Percentiles rank a stretch among this genome's conserved stretches.
Evolutionary conservation across 805 yeast species (phyloP).

Genomic region (Starmerella potacharoeniae): DNA sequence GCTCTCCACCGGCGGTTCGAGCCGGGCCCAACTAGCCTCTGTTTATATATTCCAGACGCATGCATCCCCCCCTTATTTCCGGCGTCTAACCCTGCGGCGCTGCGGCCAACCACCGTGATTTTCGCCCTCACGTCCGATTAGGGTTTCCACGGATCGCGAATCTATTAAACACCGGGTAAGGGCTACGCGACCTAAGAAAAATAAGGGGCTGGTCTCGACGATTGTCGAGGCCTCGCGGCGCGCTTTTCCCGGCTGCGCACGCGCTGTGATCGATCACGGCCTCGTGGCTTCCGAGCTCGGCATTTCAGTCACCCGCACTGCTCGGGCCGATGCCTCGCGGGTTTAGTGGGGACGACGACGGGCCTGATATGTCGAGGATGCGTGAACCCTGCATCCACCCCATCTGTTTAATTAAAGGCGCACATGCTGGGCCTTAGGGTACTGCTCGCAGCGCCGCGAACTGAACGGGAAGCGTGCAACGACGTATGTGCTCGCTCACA

Average conservation of each 20-base stretch:
- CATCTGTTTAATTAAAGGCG: background rate
- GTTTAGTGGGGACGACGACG: background rate
- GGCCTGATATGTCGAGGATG: background rate
- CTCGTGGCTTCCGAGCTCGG: too few species aligned
- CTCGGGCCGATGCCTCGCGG: background rate
- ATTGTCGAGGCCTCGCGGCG: too few species aligned
- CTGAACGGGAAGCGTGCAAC: too few species aligned
- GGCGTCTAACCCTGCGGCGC: background rate
- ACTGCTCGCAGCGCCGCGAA: background rate
- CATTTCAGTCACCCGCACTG: background rate
- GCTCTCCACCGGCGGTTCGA: background rate
- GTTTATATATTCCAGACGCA: background rate
- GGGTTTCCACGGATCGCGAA: conserved; percentile 1
- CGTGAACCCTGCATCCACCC: background rate
- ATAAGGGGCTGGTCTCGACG: background rate
- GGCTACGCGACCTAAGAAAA: background rate
- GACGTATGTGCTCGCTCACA: too few species aligned
- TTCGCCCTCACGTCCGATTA: background rate
- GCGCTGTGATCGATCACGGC: too few species aligned
- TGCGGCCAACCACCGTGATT: background rate
- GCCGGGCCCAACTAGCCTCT: background rate
- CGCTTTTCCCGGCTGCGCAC: too few species aligned
- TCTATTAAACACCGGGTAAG: background rate
- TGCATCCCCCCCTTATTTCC: background rate
- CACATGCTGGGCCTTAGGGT: background rate